A percentile compares a stretch with the other conserved stretches of the same genome.
Evolutionary conservation across 208 protist species (phyloP).

Genomic region (Jaenimonas drosophilae): DNA sequence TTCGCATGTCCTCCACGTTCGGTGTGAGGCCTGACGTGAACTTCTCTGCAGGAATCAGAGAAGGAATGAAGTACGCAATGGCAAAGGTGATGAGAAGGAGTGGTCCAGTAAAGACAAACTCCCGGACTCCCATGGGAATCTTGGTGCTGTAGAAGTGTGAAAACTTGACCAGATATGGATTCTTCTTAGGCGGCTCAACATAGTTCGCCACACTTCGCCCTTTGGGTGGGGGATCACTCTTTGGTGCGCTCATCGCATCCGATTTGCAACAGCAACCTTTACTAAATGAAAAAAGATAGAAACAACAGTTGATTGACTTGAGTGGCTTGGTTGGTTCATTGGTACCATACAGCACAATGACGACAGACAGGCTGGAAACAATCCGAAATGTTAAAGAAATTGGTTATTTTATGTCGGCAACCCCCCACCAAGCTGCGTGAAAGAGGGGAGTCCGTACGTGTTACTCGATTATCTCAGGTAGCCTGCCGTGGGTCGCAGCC

Average conservation of each 20-base stretch:
- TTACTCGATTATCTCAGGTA: too few relatives aligned
- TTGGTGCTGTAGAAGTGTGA: slow-evolving; percentile 65
- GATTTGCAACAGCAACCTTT: too few relatives aligned
- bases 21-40: slow-evolving; percentile 57
- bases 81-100: slow-evolving; percentile 45
- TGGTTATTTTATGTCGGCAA: neutral
- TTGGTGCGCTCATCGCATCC: too few relatives aligned
- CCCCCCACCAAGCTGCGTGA: neutral
- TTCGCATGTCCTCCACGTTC: slow-evolving; percentile 57
- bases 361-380: too few relatives aligned
- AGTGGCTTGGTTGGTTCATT: too few relatives aligned
- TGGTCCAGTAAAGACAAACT: slow-evolving; percentile 75
- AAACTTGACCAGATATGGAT: slow-evolving; percentile 48
- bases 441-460: too few relatives aligned
- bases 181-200: slow-evolving; percentile 56
- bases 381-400: slow-evolving; percentile 1
- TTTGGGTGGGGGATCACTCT: too few relatives aligned
- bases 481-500: too few relatives aligned
- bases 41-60: slow-evolving; percentile 52
- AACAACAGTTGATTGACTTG: neutral
- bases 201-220: slow-evolving; percentile 60
- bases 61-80: slow-evolving; percentile 62
- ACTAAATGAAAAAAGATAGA: neutral
- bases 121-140: slow-evolving; percentile 73
- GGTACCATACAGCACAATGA: too few relatives aligned